Conservation (phyloP, 2,329 filamentous ascomycete species). For the Fusarium avenaceum region DNA sequence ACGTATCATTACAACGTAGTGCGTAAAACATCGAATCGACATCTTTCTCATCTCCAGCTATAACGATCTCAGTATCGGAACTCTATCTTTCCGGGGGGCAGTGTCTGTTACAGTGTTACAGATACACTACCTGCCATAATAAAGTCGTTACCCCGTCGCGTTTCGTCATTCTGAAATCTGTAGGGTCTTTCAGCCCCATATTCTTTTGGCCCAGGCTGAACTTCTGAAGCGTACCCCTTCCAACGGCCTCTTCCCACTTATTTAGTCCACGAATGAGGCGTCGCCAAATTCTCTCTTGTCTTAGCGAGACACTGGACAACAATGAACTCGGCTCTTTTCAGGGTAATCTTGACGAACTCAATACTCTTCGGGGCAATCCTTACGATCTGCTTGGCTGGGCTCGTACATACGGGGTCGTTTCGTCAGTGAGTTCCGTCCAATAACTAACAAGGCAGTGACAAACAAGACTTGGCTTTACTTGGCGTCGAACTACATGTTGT, state of each 20-base stretch:
- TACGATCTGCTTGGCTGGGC: conserved; percentile 5
- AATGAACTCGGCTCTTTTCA: conserved; percentile 14
- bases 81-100: conserved; percentile 26
- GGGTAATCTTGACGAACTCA: background rate
- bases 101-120: conserved; percentile 36
- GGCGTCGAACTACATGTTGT: conserved; percentile 21
- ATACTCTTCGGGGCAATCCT: background rate
- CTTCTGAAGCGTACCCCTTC: conserved; percentile 24
- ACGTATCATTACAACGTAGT: too few species aligned
- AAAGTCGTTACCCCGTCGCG: conserved; percentile 19
- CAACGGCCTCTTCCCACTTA: conserved; percentile 9
- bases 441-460: conserved; percentile 19
- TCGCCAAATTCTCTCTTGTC: conserved; percentile 7
- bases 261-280: conserved; percentile 44
- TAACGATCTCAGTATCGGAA: conserved; percentile 34
- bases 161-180: conserved; percentile 39
- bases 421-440: conserved; percentile 29
- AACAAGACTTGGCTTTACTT: conserved; percentile 31
- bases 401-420: conserved; percentile 14
- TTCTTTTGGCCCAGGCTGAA: conserved; percentile 21
- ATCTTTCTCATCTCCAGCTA: conserved; percentile 2
- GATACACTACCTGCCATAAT: conserved; percentile 34
- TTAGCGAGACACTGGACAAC: conserved; percentile 7
- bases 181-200: conserved; percentile 36
- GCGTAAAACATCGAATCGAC: conserved; percentile 9